Base-by-base conservation (phyloP, 2,329 filamentous ascomycete genomes). In the Exophiala dermatitidis region DNA sequence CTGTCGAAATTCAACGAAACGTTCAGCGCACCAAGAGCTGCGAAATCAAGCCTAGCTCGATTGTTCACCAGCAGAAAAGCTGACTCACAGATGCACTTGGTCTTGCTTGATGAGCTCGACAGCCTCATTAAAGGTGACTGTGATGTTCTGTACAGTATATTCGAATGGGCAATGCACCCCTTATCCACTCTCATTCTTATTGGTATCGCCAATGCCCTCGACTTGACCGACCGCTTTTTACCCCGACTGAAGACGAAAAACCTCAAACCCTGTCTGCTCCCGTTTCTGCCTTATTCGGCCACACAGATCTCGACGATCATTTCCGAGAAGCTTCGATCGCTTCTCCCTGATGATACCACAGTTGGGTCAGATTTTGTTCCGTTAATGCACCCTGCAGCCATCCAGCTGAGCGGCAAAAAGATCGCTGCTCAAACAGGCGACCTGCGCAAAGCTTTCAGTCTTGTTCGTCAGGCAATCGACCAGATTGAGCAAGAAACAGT, bases 371-470 rank as follows among this genome's bases (percentile, higher is more conserved):
- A 79, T 55, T 85, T 82, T 56, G 73, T 95, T 2, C 93, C 93
- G 0, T 95, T 97, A 65, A 82, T 98, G 54, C 91, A 97, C 65
- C 91, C 91, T 1, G 88, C 89, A 8, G 93, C 93, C 12, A 90
- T 98, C 62, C 88, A 94, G 65, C 83, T 98, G 42, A 95, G 91
- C 68, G 86, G 93, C 5, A 88, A 93, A 68, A 98, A 97, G 68
- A 88, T 98, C 10, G 86, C 93, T 3, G 89, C 86, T 50, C 91
- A 97, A 68, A 95, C 89, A 0, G 93, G 93, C 41, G 93, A 98
- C 68, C 71, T 98, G 46, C 87, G 93, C 56, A 95, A 95, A 69
- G 91, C 90, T 0, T 96, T 97, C 64, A 91, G 96, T 69, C 88
- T 98, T 55, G 90, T 91, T 68, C 85, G 89, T 44, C 83, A 89